Conservation (phyloP, 2,329 filamentous ascomycete species). For the Fusarium newnesense region DNA sequence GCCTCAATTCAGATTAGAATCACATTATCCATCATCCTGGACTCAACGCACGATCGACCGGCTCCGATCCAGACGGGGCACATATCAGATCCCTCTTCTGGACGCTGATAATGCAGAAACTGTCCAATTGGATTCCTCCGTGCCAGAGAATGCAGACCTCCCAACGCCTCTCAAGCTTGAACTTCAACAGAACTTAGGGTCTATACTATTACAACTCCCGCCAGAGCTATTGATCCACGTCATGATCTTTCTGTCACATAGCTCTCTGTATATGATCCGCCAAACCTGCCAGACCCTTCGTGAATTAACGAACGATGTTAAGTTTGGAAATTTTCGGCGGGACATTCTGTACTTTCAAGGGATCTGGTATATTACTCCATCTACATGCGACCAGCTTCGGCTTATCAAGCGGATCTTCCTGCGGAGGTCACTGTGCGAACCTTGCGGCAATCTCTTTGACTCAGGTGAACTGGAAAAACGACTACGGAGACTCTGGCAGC, state of each 20-base stretch:
- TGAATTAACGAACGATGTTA: fast-evolving
- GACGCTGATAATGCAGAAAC: fast-evolving
- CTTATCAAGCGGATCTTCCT: not conserved
- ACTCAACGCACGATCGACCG: not conserved
- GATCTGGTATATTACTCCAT: too few species aligned
- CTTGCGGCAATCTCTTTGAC: not conserved
- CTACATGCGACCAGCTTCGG: not conserved
- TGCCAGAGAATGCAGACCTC: not conserved
- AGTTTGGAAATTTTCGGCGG: not conserved
- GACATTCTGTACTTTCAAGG: not conserved
- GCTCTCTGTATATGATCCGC: not conserved
- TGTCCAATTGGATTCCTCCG: fast-evolving
- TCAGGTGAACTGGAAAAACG: not conserved
- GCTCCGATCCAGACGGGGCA: fast-evolving
- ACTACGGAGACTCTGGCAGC: not conserved
- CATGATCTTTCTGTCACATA: not conserved
- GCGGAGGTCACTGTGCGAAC: not conserved
- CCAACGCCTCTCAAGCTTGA: fast-evolving
- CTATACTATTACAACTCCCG: not conserved
- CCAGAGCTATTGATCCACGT: not conserved
- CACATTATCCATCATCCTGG: not conserved
- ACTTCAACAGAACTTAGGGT: fast-evolving
- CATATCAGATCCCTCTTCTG: not conserved
- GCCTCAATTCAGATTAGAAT: not conserved
- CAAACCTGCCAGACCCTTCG: not conserved